phyloP scores from a whole-genome alignment of 78 protist genomes.

The Blattamonas nauphoetae region DNA sequence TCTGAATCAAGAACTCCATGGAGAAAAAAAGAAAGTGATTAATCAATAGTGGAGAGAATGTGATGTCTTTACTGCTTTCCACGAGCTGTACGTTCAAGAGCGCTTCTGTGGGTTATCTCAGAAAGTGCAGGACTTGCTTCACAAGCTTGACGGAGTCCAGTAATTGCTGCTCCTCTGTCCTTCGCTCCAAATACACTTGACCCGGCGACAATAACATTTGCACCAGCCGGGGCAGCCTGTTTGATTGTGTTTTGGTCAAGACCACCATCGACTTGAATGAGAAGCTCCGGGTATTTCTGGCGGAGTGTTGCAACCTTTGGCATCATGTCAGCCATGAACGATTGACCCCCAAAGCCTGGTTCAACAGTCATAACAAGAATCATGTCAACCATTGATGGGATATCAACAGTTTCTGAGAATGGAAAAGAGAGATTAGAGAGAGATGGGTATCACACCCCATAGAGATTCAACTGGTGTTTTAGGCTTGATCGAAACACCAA shows the following conservation, averaged over 20 bases:
- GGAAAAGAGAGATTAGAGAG: neutral
- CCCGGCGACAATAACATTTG: slow-evolving; percentile 94
- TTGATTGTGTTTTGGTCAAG: slow-evolving; percentile 68
- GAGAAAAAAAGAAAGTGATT: too few species aligned
- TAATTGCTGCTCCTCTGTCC: slow-evolving; percentile 2
- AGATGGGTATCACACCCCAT: neutral
- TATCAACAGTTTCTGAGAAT: neutral
- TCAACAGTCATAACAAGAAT: slow-evolving; percentile 94
- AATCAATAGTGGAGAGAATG: too few species aligned
- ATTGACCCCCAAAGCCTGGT: slow-evolving; percentile 98
- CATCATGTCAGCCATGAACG: slow-evolving; percentile 85
- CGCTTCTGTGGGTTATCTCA: neutral
- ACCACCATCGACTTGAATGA: slow-evolving; percentile 97
- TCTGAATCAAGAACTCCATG: too few species aligned
- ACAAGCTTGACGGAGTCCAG: neutral
- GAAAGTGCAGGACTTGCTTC: neutral
- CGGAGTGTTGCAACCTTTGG: slow-evolving; percentile 64
- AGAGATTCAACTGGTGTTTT: slow-evolving; percentile 57
- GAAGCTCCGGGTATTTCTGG: slow-evolving; percentile 46
- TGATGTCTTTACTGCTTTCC: too few species aligned
- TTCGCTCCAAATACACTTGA: slow-evolving; percentile 56
- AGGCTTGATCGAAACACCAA: slow-evolving; percentile 78
- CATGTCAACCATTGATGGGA: slow-evolving; percentile 50
- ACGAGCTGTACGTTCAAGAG: neutral
- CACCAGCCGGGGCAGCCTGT: slow-evolving; percentile 80